Evolutionary conservation across 2,329 filamentous ascomycete species (phyloP), one percentile per base, ranked within the genome.

Genomic region (Phaeomoniella chlamydospora): DNA sequence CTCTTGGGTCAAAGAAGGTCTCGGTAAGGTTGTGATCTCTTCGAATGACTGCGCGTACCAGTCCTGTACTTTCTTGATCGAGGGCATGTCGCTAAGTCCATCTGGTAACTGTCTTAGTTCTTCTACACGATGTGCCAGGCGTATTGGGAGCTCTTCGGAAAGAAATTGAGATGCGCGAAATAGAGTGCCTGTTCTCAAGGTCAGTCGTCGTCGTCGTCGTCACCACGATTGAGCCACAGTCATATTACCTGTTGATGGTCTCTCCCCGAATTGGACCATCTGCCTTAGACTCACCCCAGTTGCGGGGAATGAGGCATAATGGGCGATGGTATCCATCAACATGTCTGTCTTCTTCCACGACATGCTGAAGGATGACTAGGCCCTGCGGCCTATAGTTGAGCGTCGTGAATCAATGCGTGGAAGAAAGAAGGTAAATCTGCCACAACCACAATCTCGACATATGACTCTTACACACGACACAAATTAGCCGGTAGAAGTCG

Each of bases 11-110:
- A 96, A 70, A 37, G 72, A 70, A 38, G 90, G 90, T 51, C 83
- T 75, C 41, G 81, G 74, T 4, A 98, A 69, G 38, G 74, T 77
- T 46, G 87, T 94, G 58, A 98, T 92, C 70, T 98, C 90, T 85
- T 98, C 90, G 53, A 98, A 98, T 35, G 90, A 98, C 65, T 98
- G 90, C 44, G 88, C 90, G 59, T 98, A 98, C 90, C 90, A 98
- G 53, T 96, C 87, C 57, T 87, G 81, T 47, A 98, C 90, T 52
- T 80, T 85, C 57, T 80, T 78, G 47, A 98, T 94, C 9, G 90
- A 96, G 29, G 87, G 84, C 90, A 98, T 96, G 48, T 96, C 87
- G 56, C 85, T 94, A 42, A 98, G 73, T 38, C 90, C 90, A 70
- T 98, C 90, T 22, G 90, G 90, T 2, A 98, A 68, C 52, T 85